Conservation (phyloP, 257 asterid species). For the Petunia axillaris region DNA sequence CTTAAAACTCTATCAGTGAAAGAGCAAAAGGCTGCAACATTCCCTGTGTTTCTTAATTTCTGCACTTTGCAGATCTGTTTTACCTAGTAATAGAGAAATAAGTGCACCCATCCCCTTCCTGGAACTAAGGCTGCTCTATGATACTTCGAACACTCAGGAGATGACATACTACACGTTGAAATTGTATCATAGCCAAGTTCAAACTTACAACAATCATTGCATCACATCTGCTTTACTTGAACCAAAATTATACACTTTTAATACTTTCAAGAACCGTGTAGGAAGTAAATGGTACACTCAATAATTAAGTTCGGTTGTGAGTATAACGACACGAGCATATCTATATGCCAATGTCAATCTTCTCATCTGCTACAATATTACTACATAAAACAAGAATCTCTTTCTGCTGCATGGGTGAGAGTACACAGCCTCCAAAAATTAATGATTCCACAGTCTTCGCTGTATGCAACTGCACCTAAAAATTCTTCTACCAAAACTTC, state of each 20-base stretch:
- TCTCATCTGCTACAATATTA: neutral
- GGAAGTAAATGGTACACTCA: neutral
- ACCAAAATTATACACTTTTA: neutral
- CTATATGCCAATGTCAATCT: neutral
- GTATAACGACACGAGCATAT: neutral
- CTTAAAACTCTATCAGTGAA: too few relatives aligned
- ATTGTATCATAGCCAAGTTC: neutral
- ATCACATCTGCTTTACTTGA: slow-evolving; percentile 17
- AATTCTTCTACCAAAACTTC: neutral
- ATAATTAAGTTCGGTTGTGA: neutral
- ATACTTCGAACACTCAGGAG: too few relatives aligned
- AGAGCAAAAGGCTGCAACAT: too few relatives aligned
- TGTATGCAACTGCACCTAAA: neutral
- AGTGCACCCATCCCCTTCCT: too few relatives aligned
- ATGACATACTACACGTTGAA: too few relatives aligned
- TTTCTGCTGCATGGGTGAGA: neutral
- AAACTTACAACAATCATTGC: neutral
- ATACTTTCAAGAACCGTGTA: neutral
- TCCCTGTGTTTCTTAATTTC: too few relatives aligned
- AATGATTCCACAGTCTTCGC: neutral
- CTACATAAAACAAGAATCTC: neutral
- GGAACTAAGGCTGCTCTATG: too few relatives aligned
- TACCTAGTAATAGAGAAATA: too few relatives aligned
- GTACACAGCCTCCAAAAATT: neutral
- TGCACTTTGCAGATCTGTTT: too few relatives aligned